Conservation (phyloP, 768 basidiomycete genomes). For the Leucocoprinus leucothites region DNA sequence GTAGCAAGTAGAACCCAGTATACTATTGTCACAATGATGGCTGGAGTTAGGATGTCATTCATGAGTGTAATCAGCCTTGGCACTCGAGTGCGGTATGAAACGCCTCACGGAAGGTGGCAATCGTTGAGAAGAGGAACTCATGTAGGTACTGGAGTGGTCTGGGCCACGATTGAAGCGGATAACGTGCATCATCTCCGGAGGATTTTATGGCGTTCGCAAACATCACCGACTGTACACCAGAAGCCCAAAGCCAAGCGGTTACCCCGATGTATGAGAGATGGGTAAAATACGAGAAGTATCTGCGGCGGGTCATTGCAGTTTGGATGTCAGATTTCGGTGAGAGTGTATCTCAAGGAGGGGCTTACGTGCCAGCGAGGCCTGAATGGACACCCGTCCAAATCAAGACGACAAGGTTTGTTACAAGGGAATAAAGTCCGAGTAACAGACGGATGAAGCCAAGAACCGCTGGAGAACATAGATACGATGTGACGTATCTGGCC, state of each 20-base stretch:
- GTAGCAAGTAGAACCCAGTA: constrained; percentile 15
- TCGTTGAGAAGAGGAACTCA: constrained; percentile 14
- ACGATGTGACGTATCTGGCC: constrained; percentile 14
- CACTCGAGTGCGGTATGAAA: neutral
- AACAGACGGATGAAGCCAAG: constrained; percentile 12
- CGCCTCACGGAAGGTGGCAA: constrained; percentile 16
- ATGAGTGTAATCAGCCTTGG: neutral
- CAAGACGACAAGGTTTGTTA: constrained; percentile 7
- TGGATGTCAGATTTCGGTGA: too few species aligned
- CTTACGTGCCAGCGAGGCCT: constrained; percentile 8
- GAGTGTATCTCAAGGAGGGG: neutral
- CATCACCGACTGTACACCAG: constrained; percentile 12
- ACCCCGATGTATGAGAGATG: constrained; percentile 14
- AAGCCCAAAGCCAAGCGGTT: constrained; percentile 15
- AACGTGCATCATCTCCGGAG: neutral
- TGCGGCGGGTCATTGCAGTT: neutral
- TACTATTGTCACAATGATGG: constrained; percentile 12
- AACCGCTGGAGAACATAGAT: constrained; percentile 6
- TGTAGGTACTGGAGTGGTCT: constrained; percentile 13
- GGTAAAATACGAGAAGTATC: constrained; percentile 17
- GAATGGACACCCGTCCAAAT: neutral
- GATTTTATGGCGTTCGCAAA: constrained; percentile 3
- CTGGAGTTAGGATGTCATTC: neutral
- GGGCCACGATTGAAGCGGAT: constrained; percentile 17
- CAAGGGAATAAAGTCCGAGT: constrained; percentile 8